These are phyloP conservation scores for Arbutus unedo DNA, from an alignment of 148 eudicot genomes.

Conservation along the genomic window DNA sequence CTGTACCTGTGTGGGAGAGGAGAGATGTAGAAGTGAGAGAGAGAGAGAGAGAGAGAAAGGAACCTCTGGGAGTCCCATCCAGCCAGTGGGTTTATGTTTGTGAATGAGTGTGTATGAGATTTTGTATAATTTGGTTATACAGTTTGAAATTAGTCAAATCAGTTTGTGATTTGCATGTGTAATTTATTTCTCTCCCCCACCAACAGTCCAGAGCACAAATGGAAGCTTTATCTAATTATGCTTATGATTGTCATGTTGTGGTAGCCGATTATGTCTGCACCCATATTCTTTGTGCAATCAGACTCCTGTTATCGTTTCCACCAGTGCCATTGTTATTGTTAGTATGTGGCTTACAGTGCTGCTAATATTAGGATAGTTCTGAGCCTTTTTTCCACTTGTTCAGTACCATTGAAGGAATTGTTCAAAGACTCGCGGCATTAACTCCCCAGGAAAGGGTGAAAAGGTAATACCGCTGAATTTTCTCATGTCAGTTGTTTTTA, in stretches of 20 bases:
- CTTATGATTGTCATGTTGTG: background rate
- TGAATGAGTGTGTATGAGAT: no score
- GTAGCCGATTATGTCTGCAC: background rate
- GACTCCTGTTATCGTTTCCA: background rate
- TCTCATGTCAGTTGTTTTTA: background rate
- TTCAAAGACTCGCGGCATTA: background rate
- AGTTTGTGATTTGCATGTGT: no score
- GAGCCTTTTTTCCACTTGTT: background rate
- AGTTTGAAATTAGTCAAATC: no score
- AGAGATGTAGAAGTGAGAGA: no score
- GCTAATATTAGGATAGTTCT: background rate
- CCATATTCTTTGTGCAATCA: background rate
- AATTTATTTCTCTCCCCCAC: no score
- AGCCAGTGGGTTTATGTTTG: no score
- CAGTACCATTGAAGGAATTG: background rate
- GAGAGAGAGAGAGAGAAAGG: no score
- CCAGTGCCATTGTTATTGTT: background rate
- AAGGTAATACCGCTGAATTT: background rate
- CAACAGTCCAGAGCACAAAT: background rate
- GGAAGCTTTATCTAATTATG: background rate
- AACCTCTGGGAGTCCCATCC: no score
- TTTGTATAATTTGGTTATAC: no score
- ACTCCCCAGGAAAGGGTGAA: constrained; percentile 8
- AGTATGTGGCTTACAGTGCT: background rate
- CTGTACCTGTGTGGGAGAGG: no score